Evolutionary conservation across 768 basidiomycete genomes (phyloP).

Genomic region (Termitomyces bulborhizus): DNA sequence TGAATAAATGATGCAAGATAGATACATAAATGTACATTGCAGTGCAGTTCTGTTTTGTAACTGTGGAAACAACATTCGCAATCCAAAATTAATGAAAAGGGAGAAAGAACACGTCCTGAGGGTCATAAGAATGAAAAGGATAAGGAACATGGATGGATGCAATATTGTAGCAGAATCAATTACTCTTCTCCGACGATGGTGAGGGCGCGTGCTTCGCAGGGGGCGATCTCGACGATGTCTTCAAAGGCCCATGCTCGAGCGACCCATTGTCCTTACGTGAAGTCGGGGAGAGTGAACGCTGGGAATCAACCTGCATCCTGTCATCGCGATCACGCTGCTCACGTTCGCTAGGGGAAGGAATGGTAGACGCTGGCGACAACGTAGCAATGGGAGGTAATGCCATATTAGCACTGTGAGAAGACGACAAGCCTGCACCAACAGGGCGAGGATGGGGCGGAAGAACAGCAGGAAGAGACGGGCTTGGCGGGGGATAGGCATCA

Average conservation of each 20-base stretch:
- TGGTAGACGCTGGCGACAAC: constrained; percentile 54
- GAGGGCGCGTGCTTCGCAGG: constrained; percentile 48
- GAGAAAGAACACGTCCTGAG: neutral
- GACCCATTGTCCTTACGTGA: constrained; percentile 29
- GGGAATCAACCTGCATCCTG: constrained; percentile 50
- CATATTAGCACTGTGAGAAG: constrained; percentile 34
- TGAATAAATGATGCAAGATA: constrained; percentile 8
- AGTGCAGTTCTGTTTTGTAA: neutral
- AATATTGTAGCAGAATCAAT: constrained; percentile 4
- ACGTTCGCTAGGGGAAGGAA: constrained; percentile 44
- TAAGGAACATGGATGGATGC: neutral
- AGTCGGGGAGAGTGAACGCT: constrained; percentile 43
- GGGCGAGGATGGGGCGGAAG: constrained; percentile 75
- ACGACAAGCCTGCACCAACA: constrained; percentile 47
- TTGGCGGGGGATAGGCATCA: constrained; percentile 39
- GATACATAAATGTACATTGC: constrained; percentile 8
- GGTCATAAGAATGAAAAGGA: neutral
- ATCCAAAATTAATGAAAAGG: neutral
- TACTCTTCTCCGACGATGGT: constrained; percentile 44
- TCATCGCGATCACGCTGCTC: constrained; percentile 41
- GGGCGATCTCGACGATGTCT: constrained; percentile 40
- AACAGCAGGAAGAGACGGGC: constrained; percentile 51
- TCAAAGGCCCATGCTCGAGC: constrained; percentile 45
- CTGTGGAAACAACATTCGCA: neutral
- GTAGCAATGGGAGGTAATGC: constrained; percentile 69